Evolutionary conservation across 2,329 filamentous ascomycete species (phyloP), one percentile per base, ranked within the genome.

Genomic region (Lecanicillium sp.): DNA sequence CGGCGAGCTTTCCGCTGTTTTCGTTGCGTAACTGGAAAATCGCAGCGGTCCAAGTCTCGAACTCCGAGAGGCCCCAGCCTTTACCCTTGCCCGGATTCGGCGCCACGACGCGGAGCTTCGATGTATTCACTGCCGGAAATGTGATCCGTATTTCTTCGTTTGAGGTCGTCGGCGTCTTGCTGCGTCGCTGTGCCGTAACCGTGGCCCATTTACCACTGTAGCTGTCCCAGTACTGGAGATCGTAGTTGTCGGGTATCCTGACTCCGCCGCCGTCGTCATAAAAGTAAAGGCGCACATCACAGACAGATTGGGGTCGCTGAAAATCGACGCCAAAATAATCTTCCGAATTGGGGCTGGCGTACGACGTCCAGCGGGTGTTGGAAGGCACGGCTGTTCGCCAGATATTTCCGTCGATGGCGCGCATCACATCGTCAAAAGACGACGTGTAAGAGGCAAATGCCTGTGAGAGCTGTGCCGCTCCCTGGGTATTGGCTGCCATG

Each of bases 321-420:
- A 55, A 27, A 9, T 55, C 51, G 12, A 55, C 39, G 27, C 53
- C 53, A 2, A 55, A 36, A n/a, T 55, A 41, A 26, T 68, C 62
- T 38, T 64, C 61, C 11, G 40, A 14, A 40, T 63, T 61, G 35
- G 62, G 57, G 15, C 63, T 63, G 30, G 57, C 42, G 49, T 65
- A 64, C 42, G 67, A 63, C 3, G 65, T 67, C 66, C 66, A 67
- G 9, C 65, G 56, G 33, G n/a, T 52, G 58, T 72, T 67, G 51
- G 68, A 52, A 12, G 66, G 68, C 1, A 64, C 59, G 3, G 55
- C 51, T 49, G 69, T 67, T 48, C 70, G 61, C 54, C 63, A 72
- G 10, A 72, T 49, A 21, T 69, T 63, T 9, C 69, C 68, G 48
- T 72, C 68, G 49, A 68, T 71, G 17, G 64, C 62, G 44, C 68